These are phyloP conservation scores for Lachnellula subtilissima DNA, from an alignment of 2,329 filamentous ascomycete species.

Conservation along the genomic window DNA sequence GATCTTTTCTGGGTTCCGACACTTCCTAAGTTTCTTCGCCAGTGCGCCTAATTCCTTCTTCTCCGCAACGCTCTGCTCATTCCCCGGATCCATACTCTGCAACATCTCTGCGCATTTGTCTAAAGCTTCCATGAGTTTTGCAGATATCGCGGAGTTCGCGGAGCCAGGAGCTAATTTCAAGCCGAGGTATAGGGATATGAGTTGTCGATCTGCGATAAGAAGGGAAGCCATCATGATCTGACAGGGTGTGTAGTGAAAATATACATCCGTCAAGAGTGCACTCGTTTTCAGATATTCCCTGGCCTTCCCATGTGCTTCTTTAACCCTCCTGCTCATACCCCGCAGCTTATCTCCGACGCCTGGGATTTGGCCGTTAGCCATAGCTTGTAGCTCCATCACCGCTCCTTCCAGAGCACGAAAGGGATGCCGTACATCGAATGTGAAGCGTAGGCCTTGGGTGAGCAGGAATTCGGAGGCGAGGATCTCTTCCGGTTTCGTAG, in stretches of 20 bases:
- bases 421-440: conserved; percentile 88
- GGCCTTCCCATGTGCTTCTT: conserved; percentile 66
- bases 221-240: conserved; percentile 89
- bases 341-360: conserved; percentile 7
- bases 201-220: conserved; percentile 64
- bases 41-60: conserved; percentile 51
- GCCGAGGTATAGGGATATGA: conserved; percentile 37
- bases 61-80: conserved; percentile 26
- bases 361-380: conserved; percentile 45
- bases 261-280: conserved; percentile 85
- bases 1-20: conserved; percentile 67
- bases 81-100: conserved; percentile 45
- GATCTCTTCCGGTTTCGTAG: conserved; percentile 73
- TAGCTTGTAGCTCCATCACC: conserved; percentile 72
- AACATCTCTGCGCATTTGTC: conserved; percentile 50
- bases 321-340: conserved; percentile 39
- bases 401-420: conserved; percentile 83
- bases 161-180: conserved; percentile 25
- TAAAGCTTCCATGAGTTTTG: conserved; percentile 47
- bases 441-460: conserved; percentile 87
- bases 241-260: conserved; percentile 91
- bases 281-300: conserved; percentile 71
- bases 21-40: conserved; percentile 66
- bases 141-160: conserved; percentile 28
- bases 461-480: conserved; percentile 89